These are phyloP conservation scores for Xylaria sp. DNA, from an alignment of 2,329 filamentous ascomycete species.

Conservation along the genomic window DNA sequence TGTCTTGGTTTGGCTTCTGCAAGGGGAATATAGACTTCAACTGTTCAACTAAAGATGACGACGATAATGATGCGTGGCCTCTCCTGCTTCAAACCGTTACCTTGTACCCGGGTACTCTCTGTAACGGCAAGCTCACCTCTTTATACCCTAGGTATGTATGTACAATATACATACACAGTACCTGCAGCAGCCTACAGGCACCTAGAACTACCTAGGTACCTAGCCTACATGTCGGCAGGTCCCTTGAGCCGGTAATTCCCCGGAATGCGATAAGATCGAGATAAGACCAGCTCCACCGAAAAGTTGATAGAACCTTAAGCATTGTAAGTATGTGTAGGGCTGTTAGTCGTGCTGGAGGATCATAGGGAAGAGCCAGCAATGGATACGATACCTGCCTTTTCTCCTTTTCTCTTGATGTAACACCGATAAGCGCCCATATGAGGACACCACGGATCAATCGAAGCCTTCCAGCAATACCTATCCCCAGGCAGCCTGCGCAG, in stretches of 20 bases:
- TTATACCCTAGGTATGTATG: too few relatives aligned
- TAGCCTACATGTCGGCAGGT: not conserved
- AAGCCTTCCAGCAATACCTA: not conserved
- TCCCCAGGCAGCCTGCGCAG: not conserved
- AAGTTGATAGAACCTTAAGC: conserved; percentile 35
- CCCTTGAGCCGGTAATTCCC: conserved; percentile 26
- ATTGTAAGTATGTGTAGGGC: not conserved
- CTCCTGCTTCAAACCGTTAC: not conserved
- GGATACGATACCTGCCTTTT: too few relatives aligned
- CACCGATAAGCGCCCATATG: not conserved
- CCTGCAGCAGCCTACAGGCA: not conserved
- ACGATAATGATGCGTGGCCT: conserved; percentile 26
- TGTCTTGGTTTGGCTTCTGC: too few relatives aligned
- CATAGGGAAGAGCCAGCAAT: too few relatives aligned
- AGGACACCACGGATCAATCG: not conserved
- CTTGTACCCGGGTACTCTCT: not conserved
- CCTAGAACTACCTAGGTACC: not conserved
- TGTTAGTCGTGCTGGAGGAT: not conserved
- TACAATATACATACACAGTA: too few relatives aligned
- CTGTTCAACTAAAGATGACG: not conserved
- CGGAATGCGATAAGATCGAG: conserved; percentile 29
- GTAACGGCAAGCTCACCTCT: too few relatives aligned
- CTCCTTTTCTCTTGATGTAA: too few relatives aligned
- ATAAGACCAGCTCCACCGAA: conserved; percentile 34
- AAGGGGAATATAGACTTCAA: too few relatives aligned